Evolutionary conservation across 2,329 filamentous ascomycete genomes (phyloP), one percentile per base, ranked within the genome.

Genomic region (Aspergillus udagawae): DNA sequence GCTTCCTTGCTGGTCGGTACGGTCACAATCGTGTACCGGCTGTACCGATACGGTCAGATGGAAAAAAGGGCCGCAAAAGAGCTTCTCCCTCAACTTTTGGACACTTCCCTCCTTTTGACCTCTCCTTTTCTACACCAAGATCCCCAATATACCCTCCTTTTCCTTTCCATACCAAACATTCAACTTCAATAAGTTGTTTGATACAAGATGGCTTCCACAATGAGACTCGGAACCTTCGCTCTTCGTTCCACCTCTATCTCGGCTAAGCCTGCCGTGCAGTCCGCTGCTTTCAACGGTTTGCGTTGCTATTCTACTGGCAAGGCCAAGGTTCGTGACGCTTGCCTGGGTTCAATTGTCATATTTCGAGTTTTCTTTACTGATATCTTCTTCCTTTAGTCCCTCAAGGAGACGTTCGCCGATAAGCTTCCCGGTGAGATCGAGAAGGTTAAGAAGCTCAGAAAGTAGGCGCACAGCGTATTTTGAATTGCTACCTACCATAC

Each of bases 341-440:
- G 52, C 60, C 60, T 52, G 41, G 54, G 14, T 52, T 29, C 44
- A 38, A 17, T 53, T 47, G 42, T 47, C 49, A 6, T 3, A 51
- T 21, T 20, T 63, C 57, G 51, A 60, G 59, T 60, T 44, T 20
- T 53, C 45, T 51, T 60, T 58, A 56, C 65, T 67, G 63, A 75
- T 71, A n/a, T 21, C 52, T 28, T 50, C 52, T 64, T 53, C 14
- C 21, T 59, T 55, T 69, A 99, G 94, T 92, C 92, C 69, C 82
- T 99, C 76, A 99, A 99, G 85, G 94, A 99, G 79, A 93, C 92
- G 75, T 97, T 99, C 79, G 93, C 93, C 76, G 92, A 94, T 78
- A 89, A 93, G 74, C 84, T 99, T 63, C 94, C 94, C 70, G 91
- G 88, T 77, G 95, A 97, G 86, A 89, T 97, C 75, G 94, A 99